Evolutionary conservation across 148 eudicot genomes (phyloP).

Genomic region (Arctostaphylos glauca): DNA sequence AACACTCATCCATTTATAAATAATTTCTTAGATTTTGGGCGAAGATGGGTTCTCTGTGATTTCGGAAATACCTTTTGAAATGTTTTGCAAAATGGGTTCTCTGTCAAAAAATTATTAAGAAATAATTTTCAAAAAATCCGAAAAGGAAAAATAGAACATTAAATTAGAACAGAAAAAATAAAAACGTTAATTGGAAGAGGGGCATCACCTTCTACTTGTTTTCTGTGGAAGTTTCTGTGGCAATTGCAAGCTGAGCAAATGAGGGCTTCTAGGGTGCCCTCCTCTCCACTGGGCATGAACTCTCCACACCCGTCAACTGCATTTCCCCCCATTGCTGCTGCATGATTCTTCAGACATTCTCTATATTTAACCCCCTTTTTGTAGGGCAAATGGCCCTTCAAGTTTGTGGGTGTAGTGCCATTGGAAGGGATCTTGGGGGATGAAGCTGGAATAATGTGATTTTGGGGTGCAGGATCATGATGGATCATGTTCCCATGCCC

Average conservation of each 20-base stretch:
- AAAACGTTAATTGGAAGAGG: not conserved
- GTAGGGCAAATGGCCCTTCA: conserved; percentile 24
- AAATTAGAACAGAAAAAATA: too few species aligned
- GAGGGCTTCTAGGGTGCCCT: conserved; percentile 50
- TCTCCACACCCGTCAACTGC: conserved; percentile 72
- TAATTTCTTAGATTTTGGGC: too few species aligned
- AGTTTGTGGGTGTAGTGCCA: not conserved
- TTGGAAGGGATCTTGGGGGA: conserved; percentile 9
- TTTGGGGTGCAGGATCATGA: conserved; percentile 37
- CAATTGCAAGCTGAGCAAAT: conserved; percentile 65
- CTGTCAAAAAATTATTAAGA: too few species aligned
- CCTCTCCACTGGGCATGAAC: conserved; percentile 61
- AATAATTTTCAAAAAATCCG: too few species aligned
- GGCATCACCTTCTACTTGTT: conserved; percentile 21
- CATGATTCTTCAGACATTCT: conserved; percentile 66
- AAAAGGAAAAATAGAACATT: too few species aligned
- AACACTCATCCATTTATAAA: too few species aligned
- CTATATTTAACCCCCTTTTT: conserved; percentile 34
- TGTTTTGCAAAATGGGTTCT: too few species aligned
- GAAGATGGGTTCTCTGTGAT: too few species aligned
- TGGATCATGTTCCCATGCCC: conserved; percentile 37
- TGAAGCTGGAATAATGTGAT: conserved; percentile 30
- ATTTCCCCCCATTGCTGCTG: conserved; percentile 60
- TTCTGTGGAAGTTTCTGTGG: conserved; percentile 69
- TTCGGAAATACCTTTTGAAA: too few species aligned